These are phyloP conservation scores for Penicillium parvum DNA, from an alignment of 495 filamentous ascomycete species.

Conservation along the genomic window DNA sequence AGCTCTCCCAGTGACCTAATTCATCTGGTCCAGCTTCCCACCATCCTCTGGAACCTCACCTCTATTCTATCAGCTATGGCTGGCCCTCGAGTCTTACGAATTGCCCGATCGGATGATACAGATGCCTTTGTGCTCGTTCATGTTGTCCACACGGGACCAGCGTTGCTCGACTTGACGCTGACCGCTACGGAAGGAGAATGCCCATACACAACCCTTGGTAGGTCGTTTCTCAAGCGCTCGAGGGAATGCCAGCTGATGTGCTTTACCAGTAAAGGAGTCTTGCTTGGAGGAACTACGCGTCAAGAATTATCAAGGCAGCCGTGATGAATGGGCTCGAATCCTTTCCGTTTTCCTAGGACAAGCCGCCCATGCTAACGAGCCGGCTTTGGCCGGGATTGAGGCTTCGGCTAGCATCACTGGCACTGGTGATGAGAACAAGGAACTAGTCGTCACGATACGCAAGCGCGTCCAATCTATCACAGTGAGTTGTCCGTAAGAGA, in stretches of 20 bases:
- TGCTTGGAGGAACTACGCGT: conserved; percentile 41
- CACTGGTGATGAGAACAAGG: conserved; percentile 27
- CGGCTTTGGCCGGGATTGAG: conserved; percentile 28
- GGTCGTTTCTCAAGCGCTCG: conserved; percentile 14
- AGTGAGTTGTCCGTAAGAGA: conserved; percentile 25
- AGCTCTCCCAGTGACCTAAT: no score
- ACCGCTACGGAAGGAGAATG: conserved; percentile 63
- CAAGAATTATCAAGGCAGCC: conserved; percentile 50
- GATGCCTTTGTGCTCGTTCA: conserved; percentile 55
- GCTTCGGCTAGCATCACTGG: conserved; percentile 30
- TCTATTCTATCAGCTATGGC: conserved; percentile 5
- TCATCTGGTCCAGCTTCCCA: no score
- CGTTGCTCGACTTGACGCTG: conserved; percentile 55
- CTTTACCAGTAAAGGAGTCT: conserved; percentile 42
- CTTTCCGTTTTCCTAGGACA: conserved; percentile 36
- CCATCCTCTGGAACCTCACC: neutral
- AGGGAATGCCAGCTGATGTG: conserved; percentile 15
- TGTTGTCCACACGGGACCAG: conserved; percentile 42
- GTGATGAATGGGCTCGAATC: conserved; percentile 55
- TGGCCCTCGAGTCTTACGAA: conserved; percentile 43
- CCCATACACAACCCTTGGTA: conserved; percentile 56
- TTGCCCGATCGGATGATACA: conserved; percentile 52
- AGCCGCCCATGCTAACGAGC: conserved; percentile 3
- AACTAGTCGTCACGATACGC: conserved; percentile 49
- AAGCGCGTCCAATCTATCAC: conserved; percentile 56